Percentiles rank a stretch among this genome's conserved stretches.
phyloP scores from a whole-genome alignment of 345 rosid genomes.

The Arabidopsis thaliana region DNA sequence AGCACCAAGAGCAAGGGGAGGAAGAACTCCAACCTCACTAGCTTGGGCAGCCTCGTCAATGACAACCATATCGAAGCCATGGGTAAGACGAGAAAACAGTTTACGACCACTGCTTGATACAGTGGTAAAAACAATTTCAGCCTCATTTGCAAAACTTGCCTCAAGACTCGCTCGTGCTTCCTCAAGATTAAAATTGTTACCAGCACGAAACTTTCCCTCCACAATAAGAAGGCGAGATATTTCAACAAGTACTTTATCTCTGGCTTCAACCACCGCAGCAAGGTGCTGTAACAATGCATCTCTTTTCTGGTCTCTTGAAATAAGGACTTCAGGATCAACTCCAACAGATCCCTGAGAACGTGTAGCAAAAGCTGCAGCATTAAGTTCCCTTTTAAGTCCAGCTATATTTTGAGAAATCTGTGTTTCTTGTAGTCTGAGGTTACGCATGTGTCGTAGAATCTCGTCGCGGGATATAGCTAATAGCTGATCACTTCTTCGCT shows the following conservation, averaged over 20 bases:
- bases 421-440: slow-evolving; percentile 74
- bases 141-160: slow-evolving; percentile 98
- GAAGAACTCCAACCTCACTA: slow-evolving; percentile 93
- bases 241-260: slow-evolving; percentile 95
- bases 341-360: slow-evolving; percentile 96
- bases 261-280: slow-evolving; percentile 88
- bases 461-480: slow-evolving; percentile 81
- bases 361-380: slow-evolving; percentile 68
- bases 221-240: slow-evolving; percentile 92
- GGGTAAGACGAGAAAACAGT: slow-evolving; percentile 89
- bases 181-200: slow-evolving; percentile 82
- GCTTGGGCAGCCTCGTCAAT: slow-evolving; percentile 99
- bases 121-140: slow-evolving; percentile 98
- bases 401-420: slow-evolving; percentile 78
- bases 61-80: slow-evolving; percentile 99
- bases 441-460: slow-evolving; percentile 77
- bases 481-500: slow-evolving; percentile 92
- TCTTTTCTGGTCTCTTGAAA: slow-evolving; percentile 81
- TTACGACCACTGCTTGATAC: slow-evolving; percentile 99
- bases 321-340: slow-evolving; percentile 87
- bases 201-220: slow-evolving; percentile 78
- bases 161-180: slow-evolving; percentile 95
- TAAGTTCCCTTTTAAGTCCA: slow-evolving; percentile 75
- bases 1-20: slow-evolving; percentile 95
- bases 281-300: slow-evolving; percentile 83